Evolutionary conservation across 1,284 basidiomycete genomes (phyloP).

Genomic region (Sporisorium sorghi): DNA sequence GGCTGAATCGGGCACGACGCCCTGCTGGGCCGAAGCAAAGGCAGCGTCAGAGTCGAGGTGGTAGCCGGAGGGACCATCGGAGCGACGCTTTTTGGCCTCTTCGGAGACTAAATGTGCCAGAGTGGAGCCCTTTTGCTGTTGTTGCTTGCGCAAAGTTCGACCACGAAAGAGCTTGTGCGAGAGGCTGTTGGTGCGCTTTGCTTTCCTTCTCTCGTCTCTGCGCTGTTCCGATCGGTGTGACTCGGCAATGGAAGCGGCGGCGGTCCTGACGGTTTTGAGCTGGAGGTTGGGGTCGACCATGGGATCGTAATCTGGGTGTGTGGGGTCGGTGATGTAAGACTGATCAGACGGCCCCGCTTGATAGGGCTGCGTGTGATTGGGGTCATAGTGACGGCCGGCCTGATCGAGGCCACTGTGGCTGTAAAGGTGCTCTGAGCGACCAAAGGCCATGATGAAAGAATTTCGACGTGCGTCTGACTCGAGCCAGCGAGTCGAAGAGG

Average conservation of each 20-base stretch:
- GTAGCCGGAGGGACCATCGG: slow-evolving; percentile 35
- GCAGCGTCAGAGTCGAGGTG: slow-evolving; percentile 45
- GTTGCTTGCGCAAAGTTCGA: slow-evolving; percentile 41
- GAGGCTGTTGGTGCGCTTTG: slow-evolving; percentile 44
- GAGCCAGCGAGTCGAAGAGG: neutral
- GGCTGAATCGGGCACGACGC: slow-evolving; percentile 34
- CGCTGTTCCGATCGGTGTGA: slow-evolving; percentile 62
- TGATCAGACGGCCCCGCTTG: slow-evolving; percentile 45
- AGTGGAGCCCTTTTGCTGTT: slow-evolving; percentile 36
- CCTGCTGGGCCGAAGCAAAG: slow-evolving; percentile 61
- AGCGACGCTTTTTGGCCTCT: slow-evolving; percentile 42
- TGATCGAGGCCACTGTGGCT: slow-evolving; percentile 30
- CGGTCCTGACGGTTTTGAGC: slow-evolving; percentile 64
- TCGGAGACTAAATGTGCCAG: slow-evolving; percentile 39
- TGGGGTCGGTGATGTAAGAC: slow-evolving; percentile 56
- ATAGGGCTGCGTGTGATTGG: slow-evolving; percentile 53
- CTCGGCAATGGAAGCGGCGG: slow-evolving; percentile 64
- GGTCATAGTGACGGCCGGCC: slow-evolving; percentile 53
- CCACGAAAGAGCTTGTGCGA: slow-evolving; percentile 58
- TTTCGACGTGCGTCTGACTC: neutral
- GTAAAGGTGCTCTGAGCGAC: slow-evolving; percentile 20
- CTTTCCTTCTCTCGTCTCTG: slow-evolving; percentile 52
- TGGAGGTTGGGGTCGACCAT: slow-evolving; percentile 63
- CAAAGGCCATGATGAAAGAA: slow-evolving; percentile 32
- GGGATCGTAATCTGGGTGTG: slow-evolving; percentile 64